A percentile compares a stretch with the other conserved stretches of the same genome.
Evolutionary conservation across 257 asterid genomes (phyloP).

Genomic region (Solanum rostratum): DNA sequence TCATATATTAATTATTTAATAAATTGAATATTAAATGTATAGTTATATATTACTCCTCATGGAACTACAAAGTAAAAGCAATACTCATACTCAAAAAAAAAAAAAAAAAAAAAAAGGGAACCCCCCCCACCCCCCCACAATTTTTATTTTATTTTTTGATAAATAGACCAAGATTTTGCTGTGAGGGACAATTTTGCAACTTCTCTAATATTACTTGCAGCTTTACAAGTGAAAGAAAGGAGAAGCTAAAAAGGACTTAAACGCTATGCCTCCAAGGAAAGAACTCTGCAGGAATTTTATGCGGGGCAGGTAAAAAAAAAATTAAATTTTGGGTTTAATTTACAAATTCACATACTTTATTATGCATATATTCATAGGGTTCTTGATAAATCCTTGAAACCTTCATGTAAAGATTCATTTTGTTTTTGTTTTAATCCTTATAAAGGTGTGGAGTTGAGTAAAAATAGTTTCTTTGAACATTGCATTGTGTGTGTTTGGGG

Average conservation of each 20-base stretch:
- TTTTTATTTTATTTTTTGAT: neutral
- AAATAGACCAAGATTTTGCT: neutral
- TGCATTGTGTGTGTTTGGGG: neutral
- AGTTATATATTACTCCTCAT: neutral
- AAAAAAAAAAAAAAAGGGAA: neutral
- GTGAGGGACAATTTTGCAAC: neutral
- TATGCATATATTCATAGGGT: neutral
- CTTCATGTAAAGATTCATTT: neutral
- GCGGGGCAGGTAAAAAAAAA: constrained; percentile 53
- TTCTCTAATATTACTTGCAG: neutral
- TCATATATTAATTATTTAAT: neutral
- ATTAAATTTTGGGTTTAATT: neutral
- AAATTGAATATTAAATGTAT: neutral
- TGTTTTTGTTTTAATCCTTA: neutral
- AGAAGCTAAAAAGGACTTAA: neutral
- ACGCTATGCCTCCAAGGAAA: constrained; percentile 56
- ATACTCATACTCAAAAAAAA: neutral
- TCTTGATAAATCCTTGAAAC: neutral
- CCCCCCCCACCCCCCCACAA: fast-evolving
- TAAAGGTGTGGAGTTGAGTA: neutral
- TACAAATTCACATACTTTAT: neutral
- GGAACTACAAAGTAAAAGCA: neutral
- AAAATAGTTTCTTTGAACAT: neutral
- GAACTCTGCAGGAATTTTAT: constrained; percentile 66
- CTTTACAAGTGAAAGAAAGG: constrained; percentile 9